Evolutionary conservation across 2,329 filamentous ascomycete species (phyloP).

Genomic region (Chaetomiaceae sp.): DNA sequence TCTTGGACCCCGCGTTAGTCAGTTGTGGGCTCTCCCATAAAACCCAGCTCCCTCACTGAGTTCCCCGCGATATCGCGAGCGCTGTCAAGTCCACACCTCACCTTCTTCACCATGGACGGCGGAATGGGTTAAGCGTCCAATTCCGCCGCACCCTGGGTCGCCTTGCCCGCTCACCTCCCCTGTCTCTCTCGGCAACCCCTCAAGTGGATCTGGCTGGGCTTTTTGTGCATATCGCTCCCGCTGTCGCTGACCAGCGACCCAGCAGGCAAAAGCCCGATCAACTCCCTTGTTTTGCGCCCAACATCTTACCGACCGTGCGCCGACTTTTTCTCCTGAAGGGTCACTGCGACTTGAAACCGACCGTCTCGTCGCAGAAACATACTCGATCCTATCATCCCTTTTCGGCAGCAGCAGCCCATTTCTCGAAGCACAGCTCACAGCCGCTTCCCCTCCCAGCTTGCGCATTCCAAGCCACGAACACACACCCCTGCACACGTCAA

Average conservation of each 20-base stretch:
- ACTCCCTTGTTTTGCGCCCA: constrained; percentile 21
- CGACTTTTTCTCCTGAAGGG: background rate
- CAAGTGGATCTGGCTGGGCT: constrained; percentile 20
- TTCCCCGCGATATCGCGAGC: constrained; percentile 3
- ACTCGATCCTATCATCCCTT: background rate
- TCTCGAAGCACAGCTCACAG: constrained; percentile 9
- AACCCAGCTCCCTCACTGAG: background rate
- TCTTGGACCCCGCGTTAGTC: background rate
- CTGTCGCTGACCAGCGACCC: constrained; percentile 17
- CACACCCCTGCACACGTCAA: constrained; percentile 3
- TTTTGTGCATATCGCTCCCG: constrained; percentile 14
- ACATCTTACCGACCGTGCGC: constrained; percentile 17
- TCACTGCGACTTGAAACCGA: background rate
- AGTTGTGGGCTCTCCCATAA: constrained; percentile 6
- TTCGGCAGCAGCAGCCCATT: background rate
- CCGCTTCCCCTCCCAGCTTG: background rate
- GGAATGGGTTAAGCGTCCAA: constrained; percentile 20
- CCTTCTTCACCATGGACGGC: constrained; percentile 16
- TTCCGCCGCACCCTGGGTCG: constrained; percentile 18
- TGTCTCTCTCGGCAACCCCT: constrained; percentile 11
- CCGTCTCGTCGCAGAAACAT: background rate
- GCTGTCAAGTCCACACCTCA: constrained; percentile 6
- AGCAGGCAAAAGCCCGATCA: constrained; percentile 17
- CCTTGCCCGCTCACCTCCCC: constrained; percentile 12
- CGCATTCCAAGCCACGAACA: constrained; percentile 8